Conservation (phyloP, 2,329 filamentous ascomycete genomes). For the Stagonosporopsis tanaceti region DNA sequence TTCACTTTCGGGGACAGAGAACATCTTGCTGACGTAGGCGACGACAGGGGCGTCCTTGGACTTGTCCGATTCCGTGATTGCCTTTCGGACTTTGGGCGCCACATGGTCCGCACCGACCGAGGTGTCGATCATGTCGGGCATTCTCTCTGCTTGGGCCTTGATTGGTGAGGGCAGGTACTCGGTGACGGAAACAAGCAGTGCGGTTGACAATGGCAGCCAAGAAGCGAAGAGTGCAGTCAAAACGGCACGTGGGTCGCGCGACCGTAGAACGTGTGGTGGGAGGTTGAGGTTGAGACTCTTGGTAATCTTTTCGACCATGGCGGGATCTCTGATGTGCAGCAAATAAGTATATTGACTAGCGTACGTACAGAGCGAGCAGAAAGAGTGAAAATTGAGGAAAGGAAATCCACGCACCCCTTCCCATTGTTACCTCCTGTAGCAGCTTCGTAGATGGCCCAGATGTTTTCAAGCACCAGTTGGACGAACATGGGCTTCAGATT, state of each 20-base stretch:
- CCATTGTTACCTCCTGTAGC: conserved; percentile 83
- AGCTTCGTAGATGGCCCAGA: conserved; percentile 95
- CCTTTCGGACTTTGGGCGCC: conserved; percentile 72
- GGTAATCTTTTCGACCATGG: conserved; percentile 89
- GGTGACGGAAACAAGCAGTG: conserved; percentile 89
- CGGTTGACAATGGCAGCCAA: conserved; percentile 93
- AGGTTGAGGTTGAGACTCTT: conserved; percentile 88
- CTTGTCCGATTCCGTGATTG: conserved; percentile 82
- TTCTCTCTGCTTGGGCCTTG: conserved; percentile 77
- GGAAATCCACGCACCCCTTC: conserved; percentile 71
- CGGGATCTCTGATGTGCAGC: conserved; percentile 68
- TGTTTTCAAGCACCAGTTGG: conserved; percentile 90
- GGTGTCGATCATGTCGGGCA: conserved; percentile 79
- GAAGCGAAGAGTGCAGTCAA: conserved; percentile 85
- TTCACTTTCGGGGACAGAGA: conserved; percentile 91
- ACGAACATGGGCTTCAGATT: conserved; percentile 97
- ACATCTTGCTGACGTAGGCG: conserved; percentile 98
- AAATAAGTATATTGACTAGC: conserved; percentile 53
- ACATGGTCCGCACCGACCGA: conserved; percentile 81
- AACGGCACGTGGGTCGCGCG: conserved; percentile 82
- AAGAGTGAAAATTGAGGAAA: conserved; percentile 40
- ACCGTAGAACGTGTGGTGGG: conserved; percentile 82
- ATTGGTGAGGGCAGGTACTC: conserved; percentile 89
- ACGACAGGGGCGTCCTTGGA: conserved; percentile 78
- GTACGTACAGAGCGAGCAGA: conserved; percentile 45